Conservation (phyloP, 257 asterid genomes). For the Hygrophila difformis region DNA sequence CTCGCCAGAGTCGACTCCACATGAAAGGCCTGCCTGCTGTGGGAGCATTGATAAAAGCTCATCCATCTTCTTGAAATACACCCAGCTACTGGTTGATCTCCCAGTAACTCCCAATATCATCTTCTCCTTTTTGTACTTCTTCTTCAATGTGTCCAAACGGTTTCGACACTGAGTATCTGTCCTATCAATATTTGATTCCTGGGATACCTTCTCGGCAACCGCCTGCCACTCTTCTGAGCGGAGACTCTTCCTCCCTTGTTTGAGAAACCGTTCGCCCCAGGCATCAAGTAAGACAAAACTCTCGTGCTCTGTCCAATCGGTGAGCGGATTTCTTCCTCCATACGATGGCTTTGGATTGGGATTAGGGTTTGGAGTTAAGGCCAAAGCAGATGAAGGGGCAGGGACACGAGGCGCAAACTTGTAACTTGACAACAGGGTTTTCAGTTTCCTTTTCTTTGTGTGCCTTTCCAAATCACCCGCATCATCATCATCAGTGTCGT, state of each 20-base stretch:
- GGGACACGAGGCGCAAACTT: slow-evolving; percentile 86
- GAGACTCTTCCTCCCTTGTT: slow-evolving; percentile 85
- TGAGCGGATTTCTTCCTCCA: slow-evolving; percentile 74
- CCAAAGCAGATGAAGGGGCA: slow-evolving; percentile 25
- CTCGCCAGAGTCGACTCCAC: slow-evolving; percentile 81
- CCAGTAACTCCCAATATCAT: slow-evolving; percentile 28
- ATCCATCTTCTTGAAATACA: slow-evolving; percentile 80
- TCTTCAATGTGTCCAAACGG: slow-evolving; percentile 84
- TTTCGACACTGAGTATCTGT: slow-evolving; percentile 88
- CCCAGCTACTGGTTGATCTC: slow-evolving; percentile 44
- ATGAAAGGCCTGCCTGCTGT: slow-evolving; percentile 52
- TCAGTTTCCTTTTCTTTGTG: slow-evolving; percentile 56
- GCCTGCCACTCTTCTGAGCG: slow-evolving; percentile 95
- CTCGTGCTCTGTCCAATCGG: slow-evolving; percentile 91
- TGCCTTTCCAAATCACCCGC: slow-evolving; percentile 36
- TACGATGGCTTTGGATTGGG: slow-evolving; percentile 43
- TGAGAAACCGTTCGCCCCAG: slow-evolving; percentile 84
- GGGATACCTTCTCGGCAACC: slow-evolving; percentile 74
- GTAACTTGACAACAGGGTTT: slow-evolving; percentile 42
- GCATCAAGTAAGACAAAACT: slow-evolving; percentile 58
- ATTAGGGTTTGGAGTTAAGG: slow-evolving; percentile 30
- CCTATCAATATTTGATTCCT: slow-evolving; percentile 55
- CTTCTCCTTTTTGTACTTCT: slow-evolving; percentile 92
- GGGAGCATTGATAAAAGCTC: slow-evolving; percentile 36
- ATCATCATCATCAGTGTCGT: slow-evolving; percentile 24